phyloP scores from a whole-genome alignment of 306 rosid species.

The Prunus padus region DNA sequence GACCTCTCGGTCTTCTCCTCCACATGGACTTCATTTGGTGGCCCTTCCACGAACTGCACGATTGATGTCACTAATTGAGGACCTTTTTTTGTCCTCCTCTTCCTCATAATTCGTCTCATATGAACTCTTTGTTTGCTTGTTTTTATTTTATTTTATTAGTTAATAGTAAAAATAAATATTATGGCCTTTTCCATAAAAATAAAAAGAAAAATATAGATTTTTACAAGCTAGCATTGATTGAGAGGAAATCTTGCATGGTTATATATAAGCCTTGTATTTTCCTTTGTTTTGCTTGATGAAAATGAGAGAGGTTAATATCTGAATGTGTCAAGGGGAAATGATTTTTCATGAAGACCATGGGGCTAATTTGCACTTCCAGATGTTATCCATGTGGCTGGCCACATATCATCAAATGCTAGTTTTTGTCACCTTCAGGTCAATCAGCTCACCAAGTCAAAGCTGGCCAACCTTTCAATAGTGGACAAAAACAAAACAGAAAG shows the following conservation, averaged over 20 bases:
- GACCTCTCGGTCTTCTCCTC: constrained; percentile 3
- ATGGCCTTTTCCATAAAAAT: too few species aligned
- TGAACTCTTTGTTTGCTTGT: neutral
- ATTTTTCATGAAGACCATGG: constrained; percentile 28
- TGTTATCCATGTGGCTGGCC: constrained; percentile 30
- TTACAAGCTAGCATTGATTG: too few species aligned
- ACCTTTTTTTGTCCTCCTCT: constrained; percentile 19
- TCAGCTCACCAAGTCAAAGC: constrained; percentile 49
- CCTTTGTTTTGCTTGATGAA: neutral
- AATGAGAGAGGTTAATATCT: neutral
- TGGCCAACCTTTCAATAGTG: constrained; percentile 27
- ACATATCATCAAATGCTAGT: constrained; percentile 11
- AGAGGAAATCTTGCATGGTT: neutral
- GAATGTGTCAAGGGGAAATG: constrained; percentile 27
- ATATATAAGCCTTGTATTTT: neutral
- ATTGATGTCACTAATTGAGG: constrained; percentile 27
- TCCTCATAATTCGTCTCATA: constrained; percentile 9
- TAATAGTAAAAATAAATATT: neutral
- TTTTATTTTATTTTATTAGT: neutral
- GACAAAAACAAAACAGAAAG: neutral
- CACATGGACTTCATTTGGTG: constrained; percentile 15
- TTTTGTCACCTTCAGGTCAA: constrained; percentile 25
- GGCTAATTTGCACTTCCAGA: constrained; percentile 23
- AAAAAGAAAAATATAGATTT: too few species aligned
- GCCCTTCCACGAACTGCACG: constrained; percentile 26